Conservation (phyloP, 345 rosid species). For the Camelina laxa region DNA sequence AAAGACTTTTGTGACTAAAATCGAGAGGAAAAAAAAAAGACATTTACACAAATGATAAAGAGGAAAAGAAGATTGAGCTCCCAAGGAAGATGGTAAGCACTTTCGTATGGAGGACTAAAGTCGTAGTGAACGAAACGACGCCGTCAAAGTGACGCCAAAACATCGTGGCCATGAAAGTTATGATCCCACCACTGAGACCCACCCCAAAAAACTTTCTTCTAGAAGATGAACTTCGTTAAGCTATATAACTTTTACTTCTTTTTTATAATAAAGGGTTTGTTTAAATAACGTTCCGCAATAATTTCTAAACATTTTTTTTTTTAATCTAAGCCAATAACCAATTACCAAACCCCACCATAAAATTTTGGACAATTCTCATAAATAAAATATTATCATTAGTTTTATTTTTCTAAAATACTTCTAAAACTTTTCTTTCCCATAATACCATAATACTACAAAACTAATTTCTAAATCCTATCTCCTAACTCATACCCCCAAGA, state of each 20-base stretch:
- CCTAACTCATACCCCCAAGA: too few relatives aligned
- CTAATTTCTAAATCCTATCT: too few relatives aligned
- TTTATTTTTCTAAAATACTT: too few relatives aligned
- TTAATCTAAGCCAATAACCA: background rate
- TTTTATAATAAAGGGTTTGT: background rate
- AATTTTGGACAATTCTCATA: background rate
- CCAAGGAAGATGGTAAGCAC: conserved; percentile 7
- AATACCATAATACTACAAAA: too few relatives aligned
- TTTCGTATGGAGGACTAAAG: conserved; percentile 8
- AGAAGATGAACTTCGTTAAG: conserved; percentile 13
- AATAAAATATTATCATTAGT: too few relatives aligned
- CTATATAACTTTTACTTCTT: background rate
- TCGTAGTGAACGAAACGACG: conserved; percentile 4
- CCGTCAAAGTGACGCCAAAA: background rate
- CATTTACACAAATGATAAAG: background rate
- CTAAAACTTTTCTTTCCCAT: too few relatives aligned
- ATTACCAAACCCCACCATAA: conserved; percentile 2
- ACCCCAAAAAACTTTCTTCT: background rate
- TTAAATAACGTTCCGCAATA: background rate
- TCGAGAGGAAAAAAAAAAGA: background rate
- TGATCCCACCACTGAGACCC: background rate
- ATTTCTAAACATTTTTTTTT: background rate
- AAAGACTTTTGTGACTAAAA: background rate
- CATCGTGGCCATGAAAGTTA: conserved; percentile 8
- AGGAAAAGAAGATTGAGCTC: background rate